Base-by-base conservation (phyloP, 2,329 filamentous ascomycete genomes). In the Alternaria conjuncta region DNA sequence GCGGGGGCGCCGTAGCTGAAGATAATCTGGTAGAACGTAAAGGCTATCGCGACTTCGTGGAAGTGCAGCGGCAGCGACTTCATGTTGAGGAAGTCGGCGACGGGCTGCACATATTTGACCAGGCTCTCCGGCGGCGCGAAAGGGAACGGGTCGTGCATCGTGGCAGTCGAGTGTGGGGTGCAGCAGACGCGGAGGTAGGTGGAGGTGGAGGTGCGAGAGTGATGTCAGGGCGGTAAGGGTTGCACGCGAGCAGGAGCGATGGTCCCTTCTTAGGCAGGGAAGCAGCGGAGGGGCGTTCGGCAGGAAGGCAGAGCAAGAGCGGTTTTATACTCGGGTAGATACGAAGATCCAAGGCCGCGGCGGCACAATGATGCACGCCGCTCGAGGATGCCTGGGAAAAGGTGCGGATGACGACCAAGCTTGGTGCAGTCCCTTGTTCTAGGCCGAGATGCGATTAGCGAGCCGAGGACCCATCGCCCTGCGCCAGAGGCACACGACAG, bases 71-170 rank as follows among this genome's bases (percentile, higher is more conserved):
- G 90, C 20, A 96, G 86, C 6, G 90, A 90, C 9, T 87, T 83
- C 49, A 95, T 83, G 55, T 82, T 80, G 62, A 91, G 81, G 64
- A 81, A 83, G 70, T 91, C 86, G 65, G 91, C 89, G 75, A 88
- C 84, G 15, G 91, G 91, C 77, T 89, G 84, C 55, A 89, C 81
- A 61, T 87, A 85, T 60, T 79, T 75, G 68, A 83, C 78, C 44
- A 90, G 83, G 78, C 82, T 82, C 57, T 85, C 86, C 56, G 89
- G 89, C 41, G 88, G 86, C 60, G 86, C 81, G 68, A 85, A 67
- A 20, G 89, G 88, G 75, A 93, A 93, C 2, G 90, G 90, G 70
- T 94, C 92, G 79, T 86, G 87, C 92, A 94, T 94, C 51, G 71
- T 83, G 68, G 51, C 57, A 57, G 53, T 50, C 66, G 36, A 26